These are phyloP conservation scores for Mycena capillaripes DNA, from an alignment of 768 basidiomycete species.

Conservation along the genomic window DNA sequence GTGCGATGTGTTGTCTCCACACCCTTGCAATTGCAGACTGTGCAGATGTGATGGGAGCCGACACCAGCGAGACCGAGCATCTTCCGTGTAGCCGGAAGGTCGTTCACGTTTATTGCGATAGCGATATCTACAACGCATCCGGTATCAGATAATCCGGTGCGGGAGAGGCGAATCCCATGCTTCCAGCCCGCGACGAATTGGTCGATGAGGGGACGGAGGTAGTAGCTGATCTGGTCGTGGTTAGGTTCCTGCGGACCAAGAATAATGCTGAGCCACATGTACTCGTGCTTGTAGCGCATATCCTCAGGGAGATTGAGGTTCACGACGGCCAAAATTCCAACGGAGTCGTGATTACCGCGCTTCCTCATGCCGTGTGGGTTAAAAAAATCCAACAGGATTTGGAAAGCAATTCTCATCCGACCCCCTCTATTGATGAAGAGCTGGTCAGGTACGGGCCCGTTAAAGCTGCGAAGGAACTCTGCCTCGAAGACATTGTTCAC, in stretches of 20 bases:
- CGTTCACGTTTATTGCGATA: slow-evolving; percentile 40
- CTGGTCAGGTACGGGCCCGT: slow-evolving; percentile 39
- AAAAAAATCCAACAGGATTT: slow-evolving; percentile 47
- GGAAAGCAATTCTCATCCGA: slow-evolving; percentile 39
- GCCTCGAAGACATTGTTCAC: slow-evolving; percentile 43
- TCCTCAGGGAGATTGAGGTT: slow-evolving; percentile 48
- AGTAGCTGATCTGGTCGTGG: slow-evolving; percentile 42
- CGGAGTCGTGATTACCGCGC: slow-evolving; percentile 38
- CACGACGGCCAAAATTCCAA: slow-evolving; percentile 46
- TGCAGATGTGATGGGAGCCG: slow-evolving; percentile 43
- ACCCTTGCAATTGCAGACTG: slow-evolving; percentile 42
- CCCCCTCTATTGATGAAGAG: slow-evolving; percentile 40
- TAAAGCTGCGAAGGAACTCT: slow-evolving; percentile 45
- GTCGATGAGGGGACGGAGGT: slow-evolving; percentile 45
- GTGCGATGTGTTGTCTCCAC: slow-evolving; percentile 24
- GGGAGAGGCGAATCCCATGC: slow-evolving; percentile 31
- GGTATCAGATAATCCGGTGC: slow-evolving; percentile 22
- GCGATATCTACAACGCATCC: slow-evolving; percentile 16
- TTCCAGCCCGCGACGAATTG: slow-evolving; percentile 39
- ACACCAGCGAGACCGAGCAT: slow-evolving; percentile 39
- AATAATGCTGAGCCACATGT: slow-evolving; percentile 48
- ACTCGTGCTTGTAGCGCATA: slow-evolving; percentile 46
- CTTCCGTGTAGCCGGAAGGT: slow-evolving; percentile 46
- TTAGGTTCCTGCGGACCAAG: slow-evolving; percentile 44
- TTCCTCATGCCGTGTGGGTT: slow-evolving; percentile 42